Conservation (phyloP, 2,329 filamentous ascomycete species). For the Aspergillus glaucus region DNA sequence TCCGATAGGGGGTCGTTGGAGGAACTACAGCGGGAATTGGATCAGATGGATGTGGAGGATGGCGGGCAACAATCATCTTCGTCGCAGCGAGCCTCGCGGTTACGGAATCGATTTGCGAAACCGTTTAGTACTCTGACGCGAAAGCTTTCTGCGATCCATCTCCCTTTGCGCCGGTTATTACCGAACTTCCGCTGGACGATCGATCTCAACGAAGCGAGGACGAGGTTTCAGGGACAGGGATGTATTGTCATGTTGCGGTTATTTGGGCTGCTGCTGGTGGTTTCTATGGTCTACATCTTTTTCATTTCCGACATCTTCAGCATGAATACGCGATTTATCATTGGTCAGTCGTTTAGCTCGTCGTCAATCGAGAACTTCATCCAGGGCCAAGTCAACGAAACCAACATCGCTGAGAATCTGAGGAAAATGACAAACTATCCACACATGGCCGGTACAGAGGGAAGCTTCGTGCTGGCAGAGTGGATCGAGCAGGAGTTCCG, state of each 20-base stretch:
- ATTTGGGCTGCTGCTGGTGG: constrained; percentile 67
- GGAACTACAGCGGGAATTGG: constrained; percentile 71
- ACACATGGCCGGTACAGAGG: constrained; percentile 90
- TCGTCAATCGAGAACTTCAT: constrained; percentile 73
- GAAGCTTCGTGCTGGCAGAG: constrained; percentile 77
- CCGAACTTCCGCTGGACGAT: constrained; percentile 37
- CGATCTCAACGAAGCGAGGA: constrained; percentile 28
- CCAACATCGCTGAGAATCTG: constrained; percentile 65
- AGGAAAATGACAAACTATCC: constrained; percentile 75
- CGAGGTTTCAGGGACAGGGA: constrained; percentile 43
- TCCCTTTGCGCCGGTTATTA: constrained; percentile 44
- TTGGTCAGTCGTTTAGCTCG: constrained; percentile 70
- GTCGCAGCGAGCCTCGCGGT: constrained; percentile 28
- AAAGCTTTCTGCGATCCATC: constrained; percentile 51
- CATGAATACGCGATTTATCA: constrained; percentile 56
- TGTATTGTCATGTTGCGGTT: constrained; percentile 66
- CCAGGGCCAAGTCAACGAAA: constrained; percentile 64
- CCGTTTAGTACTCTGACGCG: constrained; percentile 51
- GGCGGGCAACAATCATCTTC: constrained; percentile 33
- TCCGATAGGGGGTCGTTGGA: constrained; percentile 51
- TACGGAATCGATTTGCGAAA: constrained; percentile 50
- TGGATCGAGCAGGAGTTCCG: constrained; percentile 75
- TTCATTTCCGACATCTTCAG: constrained; percentile 81
- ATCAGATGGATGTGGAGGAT: constrained; percentile 83
- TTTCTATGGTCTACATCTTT: constrained; percentile 73